Conservation (phyloP, 148 eudicot species). For the Silene latifolia region DNA sequence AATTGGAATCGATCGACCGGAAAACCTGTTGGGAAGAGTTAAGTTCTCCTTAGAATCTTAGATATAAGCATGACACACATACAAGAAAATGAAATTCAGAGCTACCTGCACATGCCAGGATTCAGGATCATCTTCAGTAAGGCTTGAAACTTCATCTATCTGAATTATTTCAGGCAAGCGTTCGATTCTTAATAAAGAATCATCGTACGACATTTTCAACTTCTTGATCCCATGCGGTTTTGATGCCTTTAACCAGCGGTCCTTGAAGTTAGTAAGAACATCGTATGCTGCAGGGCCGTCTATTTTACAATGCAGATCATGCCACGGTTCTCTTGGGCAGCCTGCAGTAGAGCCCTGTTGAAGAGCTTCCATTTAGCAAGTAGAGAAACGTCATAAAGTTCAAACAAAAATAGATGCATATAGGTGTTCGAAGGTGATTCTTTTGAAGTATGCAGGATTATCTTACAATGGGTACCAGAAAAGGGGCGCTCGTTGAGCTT, state of each 20-base stretch:
- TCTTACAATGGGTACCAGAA: not conserved
- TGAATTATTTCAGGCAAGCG: slow-evolving; percentile 71
- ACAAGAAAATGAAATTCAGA: not conserved
- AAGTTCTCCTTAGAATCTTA: slow-evolving; percentile 13
- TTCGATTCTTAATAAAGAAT: slow-evolving; percentile 72
- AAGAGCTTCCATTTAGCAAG: not conserved
- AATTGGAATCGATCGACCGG: slow-evolving; percentile 92
- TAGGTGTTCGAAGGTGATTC: too few species aligned
- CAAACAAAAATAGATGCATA: slow-evolving; percentile 10
- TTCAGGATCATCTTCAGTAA: slow-evolving; percentile 60
- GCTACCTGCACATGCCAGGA: slow-evolving; percentile 93
- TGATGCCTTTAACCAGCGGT: slow-evolving; percentile 86
- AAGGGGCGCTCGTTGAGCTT: too few species aligned
- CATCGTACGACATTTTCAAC: slow-evolving; percentile 61
- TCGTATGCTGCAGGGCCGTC: slow-evolving; percentile 99
- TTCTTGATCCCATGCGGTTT: slow-evolving; percentile 78
- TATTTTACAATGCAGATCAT: slow-evolving; percentile 89
- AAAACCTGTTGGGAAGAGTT: slow-evolving; percentile 46
- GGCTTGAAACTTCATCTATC: slow-evolving; percentile 49
- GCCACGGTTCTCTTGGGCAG: slow-evolving; percentile 99
- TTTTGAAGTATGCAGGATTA: not conserved
- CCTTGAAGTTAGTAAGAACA: slow-evolving; percentile 79
- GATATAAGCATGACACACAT: not conserved
- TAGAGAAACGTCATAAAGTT: not conserved
- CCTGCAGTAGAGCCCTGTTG: slow-evolving; percentile 67